phyloP scores from a whole-genome alignment of 768 basidiomycete genomes.

The Candolleomyces aberdarensis region DNA sequence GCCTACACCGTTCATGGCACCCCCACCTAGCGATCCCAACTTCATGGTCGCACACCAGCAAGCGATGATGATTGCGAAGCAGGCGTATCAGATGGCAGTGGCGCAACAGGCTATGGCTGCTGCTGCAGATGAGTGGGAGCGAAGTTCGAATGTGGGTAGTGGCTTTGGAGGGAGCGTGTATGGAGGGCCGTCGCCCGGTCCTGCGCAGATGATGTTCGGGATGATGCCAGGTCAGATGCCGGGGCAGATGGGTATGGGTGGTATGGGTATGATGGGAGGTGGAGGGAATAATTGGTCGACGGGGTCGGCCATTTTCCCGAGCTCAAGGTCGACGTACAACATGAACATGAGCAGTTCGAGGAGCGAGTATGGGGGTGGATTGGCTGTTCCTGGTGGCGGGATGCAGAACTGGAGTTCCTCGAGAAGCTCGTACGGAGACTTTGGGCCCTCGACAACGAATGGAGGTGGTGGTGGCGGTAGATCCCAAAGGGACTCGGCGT shows the following conservation, averaged over 20 bases:
- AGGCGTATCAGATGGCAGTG: slow-evolving; percentile 86
- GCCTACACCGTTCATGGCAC: slow-evolving; percentile 44
- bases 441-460: slow-evolving; percentile 34
- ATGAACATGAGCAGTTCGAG: slow-evolving; percentile 46
- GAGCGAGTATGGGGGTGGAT: slow-evolving; percentile 62
- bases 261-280: slow-evolving; percentile 39
- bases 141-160: slow-evolving; percentile 57
- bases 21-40: slow-evolving; percentile 44
- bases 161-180: slow-evolving; percentile 45
- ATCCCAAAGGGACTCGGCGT: slow-evolving; percentile 10
- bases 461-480: slow-evolving; percentile 3
- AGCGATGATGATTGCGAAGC: slow-evolving; percentile 83
- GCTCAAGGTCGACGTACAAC: slow-evolving; percentile 55
- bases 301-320: slow-evolving; percentile 46
- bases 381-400: slow-evolving; percentile 33
- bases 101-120: slow-evolving; percentile 88
- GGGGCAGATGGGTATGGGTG: slow-evolving; percentile 31
- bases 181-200: slow-evolving; percentile 30
- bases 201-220: slow-evolving; percentile 17
- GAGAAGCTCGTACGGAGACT: slow-evolving; percentile 72
- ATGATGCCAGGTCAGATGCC: slow-evolving; percentile 29
- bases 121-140: slow-evolving; percentile 91
- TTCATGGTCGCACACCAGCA: slow-evolving; percentile 80
- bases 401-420: slow-evolving; percentile 50
- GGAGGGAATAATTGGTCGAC: slow-evolving; percentile 37